Percentiles rank a stretch among this genome's conserved stretches.
phyloP scores from a whole-genome alignment of 768 basidiomycete species.

The Auriscalpium microsporum region DNA sequence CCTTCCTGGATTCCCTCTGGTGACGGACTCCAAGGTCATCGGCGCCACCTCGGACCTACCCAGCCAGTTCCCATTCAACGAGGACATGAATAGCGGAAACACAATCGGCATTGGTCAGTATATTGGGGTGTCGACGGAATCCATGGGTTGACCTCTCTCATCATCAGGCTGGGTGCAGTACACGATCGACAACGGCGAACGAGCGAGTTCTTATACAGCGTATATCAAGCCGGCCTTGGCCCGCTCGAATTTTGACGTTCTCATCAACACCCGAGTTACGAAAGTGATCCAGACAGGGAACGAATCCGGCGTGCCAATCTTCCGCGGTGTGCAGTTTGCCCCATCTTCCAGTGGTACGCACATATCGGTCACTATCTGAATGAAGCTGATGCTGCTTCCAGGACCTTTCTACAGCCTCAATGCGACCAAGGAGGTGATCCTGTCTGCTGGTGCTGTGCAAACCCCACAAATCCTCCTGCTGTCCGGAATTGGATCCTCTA shows the following conservation, averaged over 20 bases:
- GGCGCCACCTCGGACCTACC: slow-evolving; percentile 27
- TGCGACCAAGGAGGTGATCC: slow-evolving; percentile 1
- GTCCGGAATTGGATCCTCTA: slow-evolving; percentile 1
- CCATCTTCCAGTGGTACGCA: neutral
- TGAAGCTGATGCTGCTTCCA: neutral
- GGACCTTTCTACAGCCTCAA: neutral
- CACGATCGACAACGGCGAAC: slow-evolving; percentile 1
- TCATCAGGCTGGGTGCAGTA: slow-evolving; percentile 4
- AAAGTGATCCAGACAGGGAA: slow-evolving; percentile 1
- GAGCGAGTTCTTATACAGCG: slow-evolving; percentile 1
- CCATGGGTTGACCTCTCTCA: neutral
- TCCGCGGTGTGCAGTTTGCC: slow-evolving; percentile 3
- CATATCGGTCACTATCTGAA: neutral
- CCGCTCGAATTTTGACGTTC: slow-evolving; percentile 1
- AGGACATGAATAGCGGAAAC: slow-evolving; percentile 35
- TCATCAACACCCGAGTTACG: slow-evolving; percentile 1
- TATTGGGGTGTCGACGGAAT: neutral
- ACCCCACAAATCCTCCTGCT: slow-evolving; percentile 2
- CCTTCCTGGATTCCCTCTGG: neutral
- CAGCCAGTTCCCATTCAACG: slow-evolving; percentile 32
- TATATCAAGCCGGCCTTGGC: neutral
- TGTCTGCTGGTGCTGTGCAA: neutral
- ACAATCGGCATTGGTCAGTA: slow-evolving; percentile 33
- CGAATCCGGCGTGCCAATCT: neutral
- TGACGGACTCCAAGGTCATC: slow-evolving; percentile 27